These are phyloP conservation scores for Aspergillus latus DNA, from an alignment of 2,329 filamentous ascomycete genomes.

Conservation along the genomic window DNA sequence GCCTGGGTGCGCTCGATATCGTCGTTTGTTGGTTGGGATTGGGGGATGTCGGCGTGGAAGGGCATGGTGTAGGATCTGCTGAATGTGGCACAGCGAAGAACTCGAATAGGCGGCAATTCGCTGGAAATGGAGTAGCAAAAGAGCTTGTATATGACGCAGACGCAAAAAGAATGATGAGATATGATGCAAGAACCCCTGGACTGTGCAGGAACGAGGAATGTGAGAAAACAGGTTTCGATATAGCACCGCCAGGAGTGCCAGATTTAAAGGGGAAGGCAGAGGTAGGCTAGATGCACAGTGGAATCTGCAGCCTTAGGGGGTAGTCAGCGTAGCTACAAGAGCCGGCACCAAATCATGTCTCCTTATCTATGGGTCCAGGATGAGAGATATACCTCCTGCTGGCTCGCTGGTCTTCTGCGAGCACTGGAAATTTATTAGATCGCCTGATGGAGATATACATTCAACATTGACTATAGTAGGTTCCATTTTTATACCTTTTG, in stretches of 20 bases:
- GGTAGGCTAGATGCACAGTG: background rate
- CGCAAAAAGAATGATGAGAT: background rate
- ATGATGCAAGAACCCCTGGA: background rate
- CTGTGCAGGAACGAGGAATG: background rate
- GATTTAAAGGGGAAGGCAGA: background rate
- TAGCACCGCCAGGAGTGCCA: background rate
- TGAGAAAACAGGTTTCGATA: background rate
- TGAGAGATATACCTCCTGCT: background rate
- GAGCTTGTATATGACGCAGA: background rate
- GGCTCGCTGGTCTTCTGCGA: no score
- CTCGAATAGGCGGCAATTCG: no score
- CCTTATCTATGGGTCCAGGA: constrained; percentile 6
- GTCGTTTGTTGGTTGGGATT: background rate
- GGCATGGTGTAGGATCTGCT: background rate
- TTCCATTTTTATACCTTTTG: no score
- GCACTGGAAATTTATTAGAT: no score
- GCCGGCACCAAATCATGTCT: background rate
- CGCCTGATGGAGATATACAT: no score
- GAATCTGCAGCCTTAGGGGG: no score
- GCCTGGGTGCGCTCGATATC: background rate
- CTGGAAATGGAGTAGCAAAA: no score
- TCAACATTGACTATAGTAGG: no score
- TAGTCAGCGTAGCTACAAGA: background rate
- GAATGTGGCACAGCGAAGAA: no score
- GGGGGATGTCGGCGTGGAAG: background rate